Base-by-base conservation (phyloP, 2,329 filamentous ascomycete species). In the Curvularia verruculosa region DNA sequence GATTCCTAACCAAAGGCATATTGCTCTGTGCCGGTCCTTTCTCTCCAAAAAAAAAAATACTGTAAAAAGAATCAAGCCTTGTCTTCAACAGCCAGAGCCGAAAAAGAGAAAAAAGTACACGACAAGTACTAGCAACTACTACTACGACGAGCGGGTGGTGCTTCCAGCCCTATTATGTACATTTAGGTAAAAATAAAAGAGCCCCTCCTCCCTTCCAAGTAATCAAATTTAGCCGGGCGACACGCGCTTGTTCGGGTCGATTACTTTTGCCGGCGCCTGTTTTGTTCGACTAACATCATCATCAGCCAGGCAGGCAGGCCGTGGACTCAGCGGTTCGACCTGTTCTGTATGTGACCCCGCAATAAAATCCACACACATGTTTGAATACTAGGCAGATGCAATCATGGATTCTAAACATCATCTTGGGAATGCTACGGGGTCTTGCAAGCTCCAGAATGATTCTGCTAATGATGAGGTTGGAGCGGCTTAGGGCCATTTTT, bases 1-100 rank as follows among this genome's bases (percentile, higher is more conserved):
- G 85, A 64, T 87, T 79, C 29, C 68, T 67, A 39, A 75, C 70
- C 44, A 63, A 60, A 15, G 73, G 71, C 73, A 75, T 75, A n/a
- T 43, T 40, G 6, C 37, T 41, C 13, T 51, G 7, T 19, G 1
- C 13, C 23, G n/a, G n/a, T 29, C n/a, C 9, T 26, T 12, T 26
- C 13, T 10, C 18, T 15, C n/a, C 5, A 36, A n/a, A 36, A 36
- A 6, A n/a, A 36, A n/a, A n/a, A n/a, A n/a, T n/a, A n/a, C n/a
- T n/a, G n/a, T n/a, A n/a, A n/a, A n/a, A n/a, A n/a, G n/a, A n/a
- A n/a, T n/a, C n/a, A n/a, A n/a, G n/a, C n/a, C n/a, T n/a, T n/a
- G n/a, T n/a, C n/a, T n/a, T n/a, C n/a, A n/a, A n/a, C n/a, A n/a
- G n/a, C n/a, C 31, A 34, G 31, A 34, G 31, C 31, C n/a, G n/a